These are phyloP conservation scores for Butyriboletus loyo DNA, from an alignment of 768 basidiomycete genomes.

Conservation along the genomic window DNA sequence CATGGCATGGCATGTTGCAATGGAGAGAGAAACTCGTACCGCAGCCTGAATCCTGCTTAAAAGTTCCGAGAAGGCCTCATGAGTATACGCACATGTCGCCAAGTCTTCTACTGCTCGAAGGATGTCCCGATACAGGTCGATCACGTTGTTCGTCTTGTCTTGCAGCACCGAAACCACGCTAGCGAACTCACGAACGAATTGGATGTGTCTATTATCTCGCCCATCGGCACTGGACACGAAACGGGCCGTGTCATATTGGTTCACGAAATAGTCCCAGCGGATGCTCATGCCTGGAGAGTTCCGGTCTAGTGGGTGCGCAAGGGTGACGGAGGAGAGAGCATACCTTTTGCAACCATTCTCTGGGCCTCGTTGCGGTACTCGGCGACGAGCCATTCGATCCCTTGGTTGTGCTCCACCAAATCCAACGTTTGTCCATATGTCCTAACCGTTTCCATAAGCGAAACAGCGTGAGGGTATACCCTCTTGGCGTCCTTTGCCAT, in stretches of 20 bases:
- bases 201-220: slow-evolving; percentile 82
- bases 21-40: slow-evolving; percentile 42
- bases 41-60: slow-evolving; percentile 80
- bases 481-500: slow-evolving; percentile 99
- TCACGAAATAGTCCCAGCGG: slow-evolving; percentile 96
- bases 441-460: slow-evolving; percentile 97
- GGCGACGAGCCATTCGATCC: slow-evolving; percentile 91
- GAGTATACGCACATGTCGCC: slow-evolving; percentile 78
- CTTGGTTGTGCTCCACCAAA: slow-evolving; percentile 85
- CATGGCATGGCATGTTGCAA: not conserved
- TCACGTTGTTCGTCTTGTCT: slow-evolving; percentile 93
- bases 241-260: slow-evolving; percentile 82
- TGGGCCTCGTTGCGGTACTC: slow-evolving; percentile 93
- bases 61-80: slow-evolving; percentile 77
- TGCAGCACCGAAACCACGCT: slow-evolving; percentile 89
- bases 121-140: slow-evolving; percentile 89
- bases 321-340: slow-evolving; percentile 18
- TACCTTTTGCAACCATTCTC: slow-evolving; percentile 88
- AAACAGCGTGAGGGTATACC: slow-evolving; percentile 97
- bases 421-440: slow-evolving; percentile 96
- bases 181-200: slow-evolving; percentile 94
- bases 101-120: slow-evolving; percentile 83
- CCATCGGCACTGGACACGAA: slow-evolving; percentile 74
- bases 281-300: slow-evolving; percentile 76
- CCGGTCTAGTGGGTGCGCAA: not conserved